Percentiles rank a stretch among this genome's conserved stretches.
Evolutionary conservation across 2,329 filamentous ascomycete genomes (phyloP).

Genomic region (Coniochaeta sp.): DNA sequence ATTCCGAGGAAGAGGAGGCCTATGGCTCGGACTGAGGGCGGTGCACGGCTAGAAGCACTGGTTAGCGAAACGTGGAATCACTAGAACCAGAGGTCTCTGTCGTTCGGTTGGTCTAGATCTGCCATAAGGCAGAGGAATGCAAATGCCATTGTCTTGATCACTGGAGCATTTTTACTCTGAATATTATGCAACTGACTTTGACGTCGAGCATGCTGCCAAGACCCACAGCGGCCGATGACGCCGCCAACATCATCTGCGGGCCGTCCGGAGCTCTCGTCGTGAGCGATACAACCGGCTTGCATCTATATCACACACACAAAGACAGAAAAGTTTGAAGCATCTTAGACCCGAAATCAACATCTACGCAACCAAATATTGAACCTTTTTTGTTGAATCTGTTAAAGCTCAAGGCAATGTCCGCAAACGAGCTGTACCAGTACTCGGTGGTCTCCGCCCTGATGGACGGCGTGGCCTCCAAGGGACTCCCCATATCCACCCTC

Average conservation of each 20-base stretch:
- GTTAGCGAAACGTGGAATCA: background rate
- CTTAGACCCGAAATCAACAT: too few species aligned
- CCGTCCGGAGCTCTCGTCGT: background rate
- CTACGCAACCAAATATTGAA: too few species aligned
- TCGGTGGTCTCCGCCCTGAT: slow-evolving; percentile 26
- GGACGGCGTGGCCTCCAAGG: slow-evolving; percentile 24
- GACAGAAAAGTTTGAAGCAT: background rate
- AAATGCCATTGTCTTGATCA: too few species aligned
- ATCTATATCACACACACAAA: too few species aligned
- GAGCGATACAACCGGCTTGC: too few species aligned
- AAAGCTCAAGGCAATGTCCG: slow-evolving; percentile 12
- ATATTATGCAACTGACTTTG: too few species aligned
- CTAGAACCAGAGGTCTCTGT: too few species aligned
- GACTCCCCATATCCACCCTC: slow-evolving; percentile 19
- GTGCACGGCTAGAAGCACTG: background rate
- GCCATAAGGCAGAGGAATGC: too few species aligned
- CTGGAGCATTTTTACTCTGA: too few species aligned
- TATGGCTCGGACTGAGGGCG: slow-evolving; percentile 1
- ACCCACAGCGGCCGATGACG: background rate
- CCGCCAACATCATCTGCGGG: background rate
- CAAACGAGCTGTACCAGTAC: slow-evolving; percentile 26
- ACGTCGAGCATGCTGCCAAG: background rate
- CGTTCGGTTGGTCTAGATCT: too few species aligned
- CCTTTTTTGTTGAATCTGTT: too few species aligned
- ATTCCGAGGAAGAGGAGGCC: slow-evolving; percentile 13